Evolutionary conservation across 1,139 yeast species (phyloP).

Genomic region (Kazachstania sp.): DNA sequence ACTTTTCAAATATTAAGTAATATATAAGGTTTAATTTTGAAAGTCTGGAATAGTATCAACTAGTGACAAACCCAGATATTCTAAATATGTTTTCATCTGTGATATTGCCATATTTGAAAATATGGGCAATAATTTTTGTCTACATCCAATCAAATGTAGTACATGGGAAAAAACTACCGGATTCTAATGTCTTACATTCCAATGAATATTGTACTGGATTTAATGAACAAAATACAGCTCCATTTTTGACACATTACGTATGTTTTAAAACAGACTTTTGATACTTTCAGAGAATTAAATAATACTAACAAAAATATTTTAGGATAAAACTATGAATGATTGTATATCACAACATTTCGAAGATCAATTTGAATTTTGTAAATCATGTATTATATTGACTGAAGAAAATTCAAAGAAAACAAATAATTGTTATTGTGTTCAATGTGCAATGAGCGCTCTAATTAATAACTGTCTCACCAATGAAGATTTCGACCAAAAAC

Average conservation of each 20-base stretch:
- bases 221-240: not conserved
- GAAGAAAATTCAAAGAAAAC: slow-evolving; percentile 8
- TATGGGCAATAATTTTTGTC: not conserved
- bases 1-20: no score
- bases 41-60: no score
- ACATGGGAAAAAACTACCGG: not conserved
- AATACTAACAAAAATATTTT: slow-evolving; percentile 3
- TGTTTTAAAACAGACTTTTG: not conserved
- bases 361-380: slow-evolving; percentile 11
- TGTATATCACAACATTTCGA: slow-evolving; percentile 12
- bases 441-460: slow-evolving; percentile 14
- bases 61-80: no score
- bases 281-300: not conserved
- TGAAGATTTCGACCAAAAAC: slow-evolving; percentile 6
- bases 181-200: not conserved
- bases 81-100: not conserved
- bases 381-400: slow-evolving; percentile 13
- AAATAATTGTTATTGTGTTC: slow-evolving; percentile 18
- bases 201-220: slow-evolving; percentile 7
- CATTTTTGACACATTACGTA: slow-evolving; percentile 6
- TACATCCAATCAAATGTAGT: not conserved
- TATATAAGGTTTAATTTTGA: no score
- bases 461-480: slow-evolving; percentile 10
- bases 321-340: slow-evolving; percentile 6
- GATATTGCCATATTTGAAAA: not conserved